phyloP scores from a whole-genome alignment of 106 monocot genomes.

The Agapanthus africanus region DNA sequence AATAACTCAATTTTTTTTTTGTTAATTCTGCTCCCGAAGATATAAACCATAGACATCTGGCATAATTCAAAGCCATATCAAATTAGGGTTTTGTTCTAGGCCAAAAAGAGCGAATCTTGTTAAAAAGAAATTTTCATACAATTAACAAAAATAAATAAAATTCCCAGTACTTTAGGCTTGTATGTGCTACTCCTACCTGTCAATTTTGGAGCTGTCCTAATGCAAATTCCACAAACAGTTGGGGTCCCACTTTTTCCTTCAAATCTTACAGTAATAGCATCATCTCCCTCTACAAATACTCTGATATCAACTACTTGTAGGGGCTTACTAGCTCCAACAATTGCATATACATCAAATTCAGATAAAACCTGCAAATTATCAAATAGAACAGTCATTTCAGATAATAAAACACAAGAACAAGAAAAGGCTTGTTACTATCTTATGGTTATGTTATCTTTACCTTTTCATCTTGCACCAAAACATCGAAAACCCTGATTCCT shows the following conservation, averaged over 20 bases:
- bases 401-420: neutral
- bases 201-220: constrained; percentile 45
- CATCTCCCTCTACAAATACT: constrained; percentile 35
- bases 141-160: too few relatives aligned
- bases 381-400: constrained; percentile 1
- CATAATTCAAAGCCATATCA: too few relatives aligned
- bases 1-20: too few relatives aligned
- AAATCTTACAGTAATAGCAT: constrained; percentile 40
- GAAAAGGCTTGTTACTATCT: neutral
- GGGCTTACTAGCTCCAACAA: constrained; percentile 74
- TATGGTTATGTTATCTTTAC: constrained; percentile 21
- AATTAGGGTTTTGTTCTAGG: too few relatives aligned
- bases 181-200: constrained; percentile 21
- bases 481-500: constrained; percentile 75
- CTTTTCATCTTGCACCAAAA: constrained; percentile 74
- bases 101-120: too few relatives aligned
- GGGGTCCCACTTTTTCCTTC: constrained; percentile 47
- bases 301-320: constrained; percentile 58
- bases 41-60: too few relatives aligned
- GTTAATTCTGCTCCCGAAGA: too few relatives aligned
- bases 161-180: too few relatives aligned
- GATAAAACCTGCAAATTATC: constrained; percentile 49
- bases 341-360: constrained; percentile 62
- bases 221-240: constrained; percentile 56
- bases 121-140: too few relatives aligned